These are phyloP conservation scores for Sporothrix euskadiensis DNA, from an alignment of 2,329 filamentous ascomycete species.

Conservation along the genomic window DNA sequence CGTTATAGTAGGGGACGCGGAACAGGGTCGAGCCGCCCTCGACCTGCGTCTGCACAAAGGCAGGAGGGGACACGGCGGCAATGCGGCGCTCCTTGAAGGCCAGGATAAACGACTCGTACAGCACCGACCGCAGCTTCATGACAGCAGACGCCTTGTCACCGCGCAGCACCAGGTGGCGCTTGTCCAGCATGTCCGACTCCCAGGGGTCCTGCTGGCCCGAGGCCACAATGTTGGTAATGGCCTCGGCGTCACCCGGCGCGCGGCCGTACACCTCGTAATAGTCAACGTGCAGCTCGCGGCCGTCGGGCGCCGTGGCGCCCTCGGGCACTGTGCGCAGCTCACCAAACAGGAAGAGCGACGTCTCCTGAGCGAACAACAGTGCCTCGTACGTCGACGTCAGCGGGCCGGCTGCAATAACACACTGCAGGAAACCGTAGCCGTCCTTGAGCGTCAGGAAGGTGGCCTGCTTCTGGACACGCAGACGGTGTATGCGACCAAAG, in stretches of 20 bases:
- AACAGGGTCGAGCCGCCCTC: conserved; percentile 92
- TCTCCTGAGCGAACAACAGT: conserved; percentile 80
- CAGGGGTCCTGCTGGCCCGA: conserved; percentile 62
- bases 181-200: conserved; percentile 54
- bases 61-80: conserved; percentile 83
- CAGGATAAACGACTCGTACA: conserved; percentile 77
- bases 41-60: conserved; percentile 91
- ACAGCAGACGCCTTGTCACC: conserved; percentile 81
- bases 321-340: conserved; percentile 80
- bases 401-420: conserved; percentile 72
- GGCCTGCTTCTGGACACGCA: conserved; percentile 78
- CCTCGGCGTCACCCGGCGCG: conserved; percentile 83
- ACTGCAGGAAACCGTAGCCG: conserved; percentile 83
- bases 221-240: conserved; percentile 76
- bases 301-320: conserved; percentile 74
- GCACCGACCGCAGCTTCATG: conserved; percentile 80
- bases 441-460: conserved; percentile 85
- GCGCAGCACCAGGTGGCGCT: conserved; percentile 81
- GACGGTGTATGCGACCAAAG: conserved; percentile 77
- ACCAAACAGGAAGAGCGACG: conserved; percentile 80
- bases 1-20: conserved; percentile 63
- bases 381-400: conserved; percentile 91
- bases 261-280: conserved; percentile 71
- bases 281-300: conserved; percentile 87
- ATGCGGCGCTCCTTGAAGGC: conserved; percentile 75